Base-by-base conservation (phyloP, 768 basidiomycete species). In the Mycena belliarum region DNA sequence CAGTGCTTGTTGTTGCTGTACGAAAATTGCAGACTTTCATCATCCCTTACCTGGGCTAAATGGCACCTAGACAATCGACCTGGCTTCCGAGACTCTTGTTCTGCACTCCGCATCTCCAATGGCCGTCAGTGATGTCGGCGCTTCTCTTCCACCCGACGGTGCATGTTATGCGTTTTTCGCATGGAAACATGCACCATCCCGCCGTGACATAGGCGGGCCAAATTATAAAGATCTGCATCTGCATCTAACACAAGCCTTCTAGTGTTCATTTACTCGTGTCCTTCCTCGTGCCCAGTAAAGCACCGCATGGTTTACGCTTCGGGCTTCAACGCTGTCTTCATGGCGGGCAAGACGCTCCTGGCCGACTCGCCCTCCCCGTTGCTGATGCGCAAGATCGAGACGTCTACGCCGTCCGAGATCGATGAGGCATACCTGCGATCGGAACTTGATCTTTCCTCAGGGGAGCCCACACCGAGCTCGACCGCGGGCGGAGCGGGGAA, bases 221-320 rank as follows among this genome's bases (percentile, higher is more conserved):
- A 25, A 14, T 41, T 18, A 12, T n/a, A 14, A 25, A 20, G 29
- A 12, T 26, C 1, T 33, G 21, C 20, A 20, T 12, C 52, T 21
- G 29, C 18, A 1, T 38, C 32, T 56, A 10, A 26, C 33, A 10
- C 29, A 32, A 12, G 40, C 42, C 24, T 28, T n/a, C n/a, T 8
- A 93, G 89, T 91, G 48, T 95, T 94, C 72, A 90, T 97, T 55
- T 98, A 98, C 72, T 90, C 89, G 20, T 98, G 95, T 70, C 95
- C 95, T 0, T 81, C 86, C 4, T 66, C 72, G 15, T 92, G 90
- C 7, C 89, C 91, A 1, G 80, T 97, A 73, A 93, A 92, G 66
- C 78, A 87, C 59, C 82, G 94, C 42, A 95, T 98, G 91, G 69
- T 97, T 33, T 96, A 95, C 73, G 92, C 93, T 0, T 86, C 88